Evolutionary conservation across 345 rosid species (phyloP).

Genomic region (Brassica cretica): DNA sequence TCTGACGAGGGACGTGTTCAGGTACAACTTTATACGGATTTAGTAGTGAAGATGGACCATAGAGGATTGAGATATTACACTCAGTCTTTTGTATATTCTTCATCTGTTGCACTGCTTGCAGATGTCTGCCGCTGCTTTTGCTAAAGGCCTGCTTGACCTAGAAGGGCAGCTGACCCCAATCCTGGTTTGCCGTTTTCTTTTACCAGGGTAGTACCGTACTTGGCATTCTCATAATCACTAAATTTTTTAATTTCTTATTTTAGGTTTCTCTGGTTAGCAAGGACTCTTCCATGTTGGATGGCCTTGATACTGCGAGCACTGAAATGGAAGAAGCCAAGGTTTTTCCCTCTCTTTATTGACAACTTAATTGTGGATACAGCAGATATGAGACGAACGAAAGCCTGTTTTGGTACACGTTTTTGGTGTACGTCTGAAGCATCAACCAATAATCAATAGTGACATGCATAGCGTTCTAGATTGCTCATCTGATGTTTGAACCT

Average conservation of each 20-base stretch:
- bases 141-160: slow-evolving; percentile 98
- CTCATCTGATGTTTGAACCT: background rate
- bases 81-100: slow-evolving; percentile 2
- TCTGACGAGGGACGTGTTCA: slow-evolving; percentile 99
- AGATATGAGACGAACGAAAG: slow-evolving; percentile 18
- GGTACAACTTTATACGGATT: slow-evolving; percentile 46
- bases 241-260: slow-evolving; percentile 25
- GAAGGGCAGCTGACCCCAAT: slow-evolving; percentile 99
- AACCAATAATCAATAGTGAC: background rate
- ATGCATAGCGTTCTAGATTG: slow-evolving; percentile 9
- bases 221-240: slow-evolving; percentile 6
- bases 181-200: slow-evolving; percentile 58
- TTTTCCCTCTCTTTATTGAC: slow-evolving; percentile 32
- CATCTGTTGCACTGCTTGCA: slow-evolving; percentile 39
- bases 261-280: slow-evolving; percentile 99
- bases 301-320: slow-evolving; percentile 88
- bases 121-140: slow-evolving; percentile 99
- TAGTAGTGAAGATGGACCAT: slow-evolving; percentile 2
- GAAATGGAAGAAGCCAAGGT: slow-evolving; percentile 99
- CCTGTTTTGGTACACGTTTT: slow-evolving; percentile 7
- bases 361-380: slow-evolving; percentile 5
- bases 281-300: slow-evolving; percentile 99
- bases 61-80: slow-evolving; percentile 9
- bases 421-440: slow-evolving; percentile 23
- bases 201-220: background rate